Percentiles rank a stretch among this genome's conserved stretches.
These are phyloP conservation scores for Panicum hallii DNA, from an alignment of 202 grass and related monocot species.

Conservation along the genomic window DNA sequence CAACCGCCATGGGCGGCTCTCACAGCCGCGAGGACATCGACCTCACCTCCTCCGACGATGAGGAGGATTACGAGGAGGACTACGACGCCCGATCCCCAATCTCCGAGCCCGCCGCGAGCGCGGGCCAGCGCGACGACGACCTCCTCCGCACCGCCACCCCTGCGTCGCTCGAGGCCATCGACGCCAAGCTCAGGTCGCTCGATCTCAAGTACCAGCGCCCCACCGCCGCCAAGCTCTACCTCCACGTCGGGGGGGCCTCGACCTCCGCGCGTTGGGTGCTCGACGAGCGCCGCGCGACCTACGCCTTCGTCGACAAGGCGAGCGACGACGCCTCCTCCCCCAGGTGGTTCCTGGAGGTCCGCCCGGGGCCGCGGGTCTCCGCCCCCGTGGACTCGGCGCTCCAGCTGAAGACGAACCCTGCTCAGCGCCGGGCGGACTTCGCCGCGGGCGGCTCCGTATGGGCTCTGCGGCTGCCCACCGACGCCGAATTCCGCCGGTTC, in stretches of 20 bases:
- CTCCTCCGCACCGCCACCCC: slow-evolving; percentile 49
- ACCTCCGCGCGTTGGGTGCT: slow-evolving; percentile 68
- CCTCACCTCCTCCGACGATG: slow-evolving; percentile 65
- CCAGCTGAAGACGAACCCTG: slow-evolving; percentile 66
- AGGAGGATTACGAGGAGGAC: slow-evolving; percentile 56
- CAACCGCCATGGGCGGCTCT: slow-evolving; percentile 72
- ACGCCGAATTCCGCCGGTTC: slow-evolving; percentile 72
- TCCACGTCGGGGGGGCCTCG: slow-evolving; percentile 80
- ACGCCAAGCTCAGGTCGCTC: slow-evolving; percentile 69
- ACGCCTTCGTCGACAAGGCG: slow-evolving; percentile 57
- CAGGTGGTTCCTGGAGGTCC: slow-evolving; percentile 67
- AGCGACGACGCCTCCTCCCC: background rate
- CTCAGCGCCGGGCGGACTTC: slow-evolving; percentile 73
- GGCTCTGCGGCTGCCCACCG: slow-evolving; percentile 66
- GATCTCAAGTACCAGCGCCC: slow-evolving; percentile 64
- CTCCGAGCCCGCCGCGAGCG: slow-evolving; percentile 5
- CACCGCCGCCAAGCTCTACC: slow-evolving; percentile 68
- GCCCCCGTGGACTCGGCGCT: slow-evolving; percentile 56
- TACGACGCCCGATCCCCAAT: slow-evolving; percentile 41
- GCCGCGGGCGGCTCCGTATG: slow-evolving; percentile 67
- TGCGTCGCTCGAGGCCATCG: slow-evolving; percentile 58
- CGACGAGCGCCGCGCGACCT: slow-evolving; percentile 63
- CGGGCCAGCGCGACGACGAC: slow-evolving; percentile 42
- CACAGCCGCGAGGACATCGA: slow-evolving; percentile 89
- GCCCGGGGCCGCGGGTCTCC: slow-evolving; percentile 54